These are phyloP conservation scores for barrel medic (Medicago truncatula) DNA, from an alignment of 306 rosid genomes.

Conservation along the genomic window DNA sequence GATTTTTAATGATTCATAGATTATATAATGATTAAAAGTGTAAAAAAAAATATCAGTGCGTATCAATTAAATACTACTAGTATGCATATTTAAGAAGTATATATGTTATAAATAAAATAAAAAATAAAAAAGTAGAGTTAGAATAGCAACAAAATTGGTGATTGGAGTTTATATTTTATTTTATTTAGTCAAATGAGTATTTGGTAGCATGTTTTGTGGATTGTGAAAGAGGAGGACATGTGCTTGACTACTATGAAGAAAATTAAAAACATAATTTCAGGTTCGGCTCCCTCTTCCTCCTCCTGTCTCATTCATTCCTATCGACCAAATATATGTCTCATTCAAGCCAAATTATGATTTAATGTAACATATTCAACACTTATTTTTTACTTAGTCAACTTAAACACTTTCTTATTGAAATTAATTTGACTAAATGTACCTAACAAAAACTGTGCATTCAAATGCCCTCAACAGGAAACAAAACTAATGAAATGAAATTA, in stretches of 20 bases:
- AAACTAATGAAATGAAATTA: neutral
- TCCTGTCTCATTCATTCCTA: conserved; percentile 36
- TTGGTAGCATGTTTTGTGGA: conserved; percentile 11
- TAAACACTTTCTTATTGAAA: conserved; percentile 19
- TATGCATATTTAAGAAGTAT: too few relatives aligned
- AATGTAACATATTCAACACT: neutral
- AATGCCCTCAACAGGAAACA: conserved; percentile 9
- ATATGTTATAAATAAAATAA: too few relatives aligned
- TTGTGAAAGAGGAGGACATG: conserved; percentile 24
- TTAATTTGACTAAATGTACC: conserved; percentile 30
- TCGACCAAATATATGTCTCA: neutral
- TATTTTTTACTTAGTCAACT: conserved; percentile 9
- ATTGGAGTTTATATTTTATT: neutral
- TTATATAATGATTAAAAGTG: too few relatives aligned
- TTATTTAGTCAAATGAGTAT: neutral
- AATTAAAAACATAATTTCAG: neutral
- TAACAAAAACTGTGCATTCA: conserved; percentile 33
- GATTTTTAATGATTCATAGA: too few relatives aligned
- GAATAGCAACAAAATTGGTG: neutral
- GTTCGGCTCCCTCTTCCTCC: conserved; percentile 44
- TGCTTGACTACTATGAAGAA: conserved; percentile 15
- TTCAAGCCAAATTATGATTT: neutral
- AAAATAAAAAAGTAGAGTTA: neutral
- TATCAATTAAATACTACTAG: too few relatives aligned
- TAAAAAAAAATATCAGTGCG: too few relatives aligned